Percentiles rank a stretch among this genome's conserved stretches.
Conservation (phyloP, 179 eudicot species). For the Nepenthes alata region DNA sequence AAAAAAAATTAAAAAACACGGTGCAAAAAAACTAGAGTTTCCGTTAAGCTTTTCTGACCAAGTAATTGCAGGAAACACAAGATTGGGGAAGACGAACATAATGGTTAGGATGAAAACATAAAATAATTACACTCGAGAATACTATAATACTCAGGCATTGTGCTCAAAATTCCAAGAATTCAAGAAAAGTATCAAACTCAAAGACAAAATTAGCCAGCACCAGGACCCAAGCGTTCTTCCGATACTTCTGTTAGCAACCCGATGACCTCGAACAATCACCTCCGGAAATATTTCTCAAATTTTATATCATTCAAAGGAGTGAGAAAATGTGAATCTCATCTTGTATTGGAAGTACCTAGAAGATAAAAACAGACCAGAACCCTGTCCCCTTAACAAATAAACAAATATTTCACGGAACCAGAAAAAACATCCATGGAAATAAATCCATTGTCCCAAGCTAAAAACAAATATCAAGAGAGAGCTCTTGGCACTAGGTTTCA, state of each 20-base stretch:
- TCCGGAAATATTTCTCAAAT: no score
- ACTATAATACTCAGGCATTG: neutral
- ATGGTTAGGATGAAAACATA: neutral
- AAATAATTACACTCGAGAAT: no score
- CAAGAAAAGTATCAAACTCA: slow-evolving; percentile 12
- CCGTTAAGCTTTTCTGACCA: neutral
- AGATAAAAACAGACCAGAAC: slow-evolving; percentile 20
- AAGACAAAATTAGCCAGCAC: neutral
- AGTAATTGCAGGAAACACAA: neutral
- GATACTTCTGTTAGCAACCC: slow-evolving; percentile 30
- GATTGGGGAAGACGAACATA: slow-evolving; percentile 1
- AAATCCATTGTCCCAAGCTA: no score
- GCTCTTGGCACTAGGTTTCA: slow-evolving; percentile 19
- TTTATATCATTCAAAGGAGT: neutral
- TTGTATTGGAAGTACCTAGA: slow-evolving; percentile 21
- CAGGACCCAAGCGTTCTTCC: slow-evolving; percentile 19
- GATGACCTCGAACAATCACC: slow-evolving; percentile 8
- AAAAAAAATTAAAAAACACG: slow-evolving; percentile 7
- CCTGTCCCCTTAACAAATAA: slow-evolving; percentile 24
- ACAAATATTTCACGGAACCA: neutral
- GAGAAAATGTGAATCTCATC: slow-evolving; percentile 9
- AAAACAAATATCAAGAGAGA: slow-evolving; percentile 9
- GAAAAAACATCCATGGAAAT: no score
- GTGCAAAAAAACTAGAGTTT: slow-evolving; percentile 4
- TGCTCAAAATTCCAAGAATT: neutral